These are phyloP conservation scores for Tardiomyces digboiensis DNA, from an alignment of 1,139 yeast genomes.

Conservation along the genomic window DNA sequence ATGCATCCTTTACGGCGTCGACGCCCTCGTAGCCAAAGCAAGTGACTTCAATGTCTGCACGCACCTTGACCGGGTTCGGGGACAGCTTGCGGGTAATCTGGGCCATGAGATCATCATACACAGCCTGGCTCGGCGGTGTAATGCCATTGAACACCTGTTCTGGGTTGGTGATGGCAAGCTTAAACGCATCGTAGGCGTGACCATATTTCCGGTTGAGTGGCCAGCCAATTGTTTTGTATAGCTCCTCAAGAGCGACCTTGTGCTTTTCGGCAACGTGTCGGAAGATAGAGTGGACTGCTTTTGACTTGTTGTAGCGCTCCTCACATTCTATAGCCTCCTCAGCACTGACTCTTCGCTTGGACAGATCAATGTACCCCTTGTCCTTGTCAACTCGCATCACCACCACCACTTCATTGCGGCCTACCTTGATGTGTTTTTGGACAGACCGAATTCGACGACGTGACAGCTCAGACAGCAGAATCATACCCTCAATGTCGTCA, in stretches of 20 bases:
- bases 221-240: constrained; percentile 93
- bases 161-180: constrained; percentile 83
- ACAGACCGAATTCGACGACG: constrained; percentile 98
- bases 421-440: constrained; percentile 95
- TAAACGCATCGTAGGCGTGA: constrained; percentile 96
- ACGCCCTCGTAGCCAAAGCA: constrained; percentile 97
- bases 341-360: constrained; percentile 96
- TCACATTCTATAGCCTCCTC: constrained; percentile 98
- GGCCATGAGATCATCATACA: constrained; percentile 70
- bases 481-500: constrained; percentile 99
- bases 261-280: constrained; percentile 98
- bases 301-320: constrained; percentile 93
- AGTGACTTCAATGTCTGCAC: constrained; percentile 97
- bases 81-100: constrained; percentile 92
- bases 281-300: constrained; percentile 94
- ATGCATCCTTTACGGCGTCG: constrained; percentile 89
- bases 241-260: constrained; percentile 72
- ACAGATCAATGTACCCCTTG: constrained; percentile 94
- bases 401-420: constrained; percentile 97
- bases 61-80: constrained; percentile 95
- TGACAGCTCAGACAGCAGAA: constrained; percentile 85
- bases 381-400: constrained; percentile 99
- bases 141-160: constrained; percentile 79
- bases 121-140: constrained; percentile 55
- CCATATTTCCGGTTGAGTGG: constrained; percentile 94